Percentiles rank a stretch among this genome's conserved stretches.
Conservation (phyloP, 1,139 yeast species). For the Diutina sp. region DNA sequence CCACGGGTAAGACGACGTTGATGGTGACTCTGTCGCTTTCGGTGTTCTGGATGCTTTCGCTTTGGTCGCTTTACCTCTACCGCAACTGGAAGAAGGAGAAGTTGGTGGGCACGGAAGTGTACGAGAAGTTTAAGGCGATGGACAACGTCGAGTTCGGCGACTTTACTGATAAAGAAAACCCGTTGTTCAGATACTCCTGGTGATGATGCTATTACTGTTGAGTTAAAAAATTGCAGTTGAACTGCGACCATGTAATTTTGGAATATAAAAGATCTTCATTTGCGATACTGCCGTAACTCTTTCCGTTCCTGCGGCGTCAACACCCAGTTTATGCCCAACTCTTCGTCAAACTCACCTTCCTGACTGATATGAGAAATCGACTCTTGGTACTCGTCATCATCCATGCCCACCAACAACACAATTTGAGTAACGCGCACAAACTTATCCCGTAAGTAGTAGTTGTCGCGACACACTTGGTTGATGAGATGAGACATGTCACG, state of each 20-base stretch:
- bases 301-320: slow-evolving; percentile 65
- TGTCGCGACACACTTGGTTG: slow-evolving; percentile 44
- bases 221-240: not conserved
- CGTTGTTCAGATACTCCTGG: slow-evolving; percentile 37
- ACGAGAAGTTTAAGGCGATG: slow-evolving; percentile 10
- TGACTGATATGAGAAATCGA: not conserved
- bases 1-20: not conserved
- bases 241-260: not conserved
- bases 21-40: slow-evolving; percentile 18
- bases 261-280: slow-evolving; percentile 3
- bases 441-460: slow-evolving; percentile 63
- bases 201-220: not conserved
- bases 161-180: slow-evolving; percentile 53
- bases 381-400: slow-evolving; percentile 49
- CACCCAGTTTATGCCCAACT: slow-evolving; percentile 61
- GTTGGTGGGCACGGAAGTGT: not conserved
- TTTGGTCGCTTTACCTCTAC: slow-evolving; percentile 8
- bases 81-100: not conserved
- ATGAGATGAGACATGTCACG: slow-evolving; percentile 70
- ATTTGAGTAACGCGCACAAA: slow-evolving; percentile 77
- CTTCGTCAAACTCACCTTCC: slow-evolving; percentile 14
- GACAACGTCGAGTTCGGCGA: slow-evolving; percentile 48
- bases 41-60: slow-evolving; percentile 10
- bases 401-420: slow-evolving; percentile 70
- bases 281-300: slow-evolving; percentile 36